Evolutionary conservation across 2,329 filamentous ascomycete genomes (phyloP).

Genomic region (Hypoxylon sp.): DNA sequence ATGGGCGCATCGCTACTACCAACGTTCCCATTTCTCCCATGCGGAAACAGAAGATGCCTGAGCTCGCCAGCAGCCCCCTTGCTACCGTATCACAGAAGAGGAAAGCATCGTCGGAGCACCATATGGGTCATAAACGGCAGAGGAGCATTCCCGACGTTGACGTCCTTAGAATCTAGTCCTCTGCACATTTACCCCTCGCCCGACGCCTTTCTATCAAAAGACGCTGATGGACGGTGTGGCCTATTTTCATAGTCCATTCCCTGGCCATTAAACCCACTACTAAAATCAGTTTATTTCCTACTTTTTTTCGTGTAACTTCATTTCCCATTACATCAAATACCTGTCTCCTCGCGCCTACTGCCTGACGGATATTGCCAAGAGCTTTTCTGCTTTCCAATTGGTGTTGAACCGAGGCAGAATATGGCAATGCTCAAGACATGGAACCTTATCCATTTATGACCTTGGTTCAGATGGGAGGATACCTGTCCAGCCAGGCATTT

Average conservation of each 20-base stretch:
- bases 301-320: constrained; percentile 8
- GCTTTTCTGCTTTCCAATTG: constrained; percentile 8
- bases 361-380: constrained; percentile 9
- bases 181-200: constrained; percentile 24
- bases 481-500: constrained; percentile 11
- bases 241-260: constrained; percentile 47
- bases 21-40: constrained; percentile 78
- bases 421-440: background rate
- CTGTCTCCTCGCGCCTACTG: background rate
- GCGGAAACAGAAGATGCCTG: constrained; percentile 70
- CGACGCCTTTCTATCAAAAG: constrained; percentile 37
- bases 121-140: constrained; percentile 67
- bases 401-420: constrained; percentile 5
- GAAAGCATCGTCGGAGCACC: constrained; percentile 65
- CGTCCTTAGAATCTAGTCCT: constrained; percentile 61
- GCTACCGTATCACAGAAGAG: constrained; percentile 67
- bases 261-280: constrained; percentile 47
- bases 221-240: constrained; percentile 54
- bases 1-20: constrained; percentile 75
- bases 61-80: constrained; percentile 66
- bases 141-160: constrained; percentile 72
- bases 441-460: background rate
- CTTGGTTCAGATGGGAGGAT: constrained; percentile 4
- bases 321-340: constrained; percentile 11
- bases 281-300: constrained; percentile 25